A percentile compares a stretch with the other conserved stretches of the same genome.
phyloP scores from a whole-genome alignment of 2,329 filamentous ascomycete species.

The Alternaria dauci region DNA sequence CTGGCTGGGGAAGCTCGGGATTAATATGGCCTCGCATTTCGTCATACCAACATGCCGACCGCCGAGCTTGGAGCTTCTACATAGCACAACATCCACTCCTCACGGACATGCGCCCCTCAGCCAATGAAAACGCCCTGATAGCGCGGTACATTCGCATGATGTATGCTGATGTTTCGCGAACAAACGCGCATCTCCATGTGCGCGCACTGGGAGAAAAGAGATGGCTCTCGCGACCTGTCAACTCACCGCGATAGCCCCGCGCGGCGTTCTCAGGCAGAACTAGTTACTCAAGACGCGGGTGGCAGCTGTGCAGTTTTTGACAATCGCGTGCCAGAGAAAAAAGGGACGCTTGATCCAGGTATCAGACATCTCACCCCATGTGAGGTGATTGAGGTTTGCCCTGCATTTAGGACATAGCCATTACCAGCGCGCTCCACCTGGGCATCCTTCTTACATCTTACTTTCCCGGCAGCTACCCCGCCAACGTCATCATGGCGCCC shows the following conservation, averaged over 20 bases:
- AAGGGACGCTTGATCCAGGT: constrained; percentile 4
- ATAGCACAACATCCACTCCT: constrained; percentile 1
- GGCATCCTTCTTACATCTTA: constrained; percentile 5
- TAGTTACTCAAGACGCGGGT: constrained; percentile 13
- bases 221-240: not conserved
- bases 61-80: constrained; percentile 29
- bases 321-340: constrained; percentile 24
- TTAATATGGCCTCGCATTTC: constrained; percentile 32
- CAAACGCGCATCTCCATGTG: not conserved
- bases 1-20: constrained; percentile 21
- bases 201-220: not conserved
- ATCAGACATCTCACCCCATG: constrained; percentile 28
- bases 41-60: constrained; percentile 35
- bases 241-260: constrained; percentile 22
- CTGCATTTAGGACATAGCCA: constrained; percentile 7
- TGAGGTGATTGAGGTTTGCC: constrained; percentile 22
- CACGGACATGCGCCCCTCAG: constrained; percentile 6
- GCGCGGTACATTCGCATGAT: not conserved
- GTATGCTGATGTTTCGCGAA: not conserved
- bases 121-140: constrained; percentile 23
- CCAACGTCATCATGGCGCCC: constrained; percentile 52
- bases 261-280: constrained; percentile 22
- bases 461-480: constrained; percentile 30
- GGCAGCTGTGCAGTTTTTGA: constrained; percentile 27
- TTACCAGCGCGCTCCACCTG: not conserved